Evolutionary conservation across 2,329 filamentous ascomycete species (phyloP), one percentile per base, ranked within the genome.

Genomic region (Cladorrhinum sp.): DNA sequence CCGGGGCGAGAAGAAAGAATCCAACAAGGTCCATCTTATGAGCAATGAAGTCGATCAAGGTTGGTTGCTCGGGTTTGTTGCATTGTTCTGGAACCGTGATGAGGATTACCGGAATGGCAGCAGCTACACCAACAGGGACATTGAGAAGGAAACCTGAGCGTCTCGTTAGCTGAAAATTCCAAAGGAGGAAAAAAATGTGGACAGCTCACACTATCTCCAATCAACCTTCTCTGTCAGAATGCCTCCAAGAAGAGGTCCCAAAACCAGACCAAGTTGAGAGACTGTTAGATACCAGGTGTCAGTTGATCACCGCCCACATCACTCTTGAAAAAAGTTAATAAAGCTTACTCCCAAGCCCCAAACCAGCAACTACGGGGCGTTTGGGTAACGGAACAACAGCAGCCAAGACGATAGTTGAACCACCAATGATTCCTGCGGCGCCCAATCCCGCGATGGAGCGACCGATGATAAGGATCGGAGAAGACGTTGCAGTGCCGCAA

Each of bases 191-290:
- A 30, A 46, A 21, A 67, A 60, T 33, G 23, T 26, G 18, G 55
- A 26, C 10, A 0, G 68, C 72, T 67, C 67, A 76, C 74, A 76
- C 75, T 75, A 78, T 61, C 77, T 69, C 77, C 77, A 79, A 16
- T 71, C 74, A 1, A 70, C 65, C 50, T 74, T 72, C 24, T 73
- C 67, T 0, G 74, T 76, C 18, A 77, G 72, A 33, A 71, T 64
- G 62, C 77, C 74, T 26, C 78, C 78, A 30, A 80, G 68, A 21
- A 83, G 66, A 1, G 80, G 79, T 0, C 80, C 81, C 0, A 73
- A 61, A 0, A 76, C 73, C 9, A 78, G 67, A 2, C 77, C 78
- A 18, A 82, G 64, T 30, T 77, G 73, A 7, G 71, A 67, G 21
- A 72, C 70, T 73, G 20, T 16, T 16, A 10, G 52, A 46, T 3